These are phyloP conservation scores for Fusarium sulawesiense DNA, from an alignment of 2,329 filamentous ascomycete genomes.

Conservation along the genomic window DNA sequence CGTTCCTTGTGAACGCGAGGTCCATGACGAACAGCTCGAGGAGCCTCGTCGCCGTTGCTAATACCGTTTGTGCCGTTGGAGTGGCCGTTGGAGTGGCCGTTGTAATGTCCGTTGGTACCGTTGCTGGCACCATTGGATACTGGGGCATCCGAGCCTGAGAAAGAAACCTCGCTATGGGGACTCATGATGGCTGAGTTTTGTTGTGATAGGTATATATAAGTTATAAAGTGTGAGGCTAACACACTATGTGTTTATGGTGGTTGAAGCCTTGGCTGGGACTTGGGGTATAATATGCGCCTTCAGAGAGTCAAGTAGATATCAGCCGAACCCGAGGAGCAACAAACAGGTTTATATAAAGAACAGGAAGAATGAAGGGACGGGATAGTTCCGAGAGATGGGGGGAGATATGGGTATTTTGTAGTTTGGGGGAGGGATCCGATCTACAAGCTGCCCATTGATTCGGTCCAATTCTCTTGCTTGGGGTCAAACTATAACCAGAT, in stretches of 20 bases:
- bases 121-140: constrained; percentile 36
- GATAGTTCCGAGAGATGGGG: constrained; percentile 32
- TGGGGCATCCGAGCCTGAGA: constrained; percentile 44
- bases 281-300: constrained; percentile 31
- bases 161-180: constrained; percentile 51
- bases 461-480: constrained; percentile 27
- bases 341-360: constrained; percentile 6
- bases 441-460: constrained; percentile 35
- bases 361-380: constrained; percentile 27
- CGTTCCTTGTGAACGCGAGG: constrained; percentile 42
- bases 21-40: constrained; percentile 32
- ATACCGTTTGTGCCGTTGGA: constrained; percentile 25
- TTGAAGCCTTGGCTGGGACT: constrained; percentile 2
- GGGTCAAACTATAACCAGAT: constrained; percentile 34
- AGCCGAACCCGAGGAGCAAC: background rate
- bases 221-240: constrained; percentile 4
- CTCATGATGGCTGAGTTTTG: constrained; percentile 47
- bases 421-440: constrained; percentile 41
- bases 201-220: constrained; percentile 24
- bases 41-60: constrained; percentile 37
- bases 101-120: constrained; percentile 10
- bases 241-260: constrained; percentile 17
- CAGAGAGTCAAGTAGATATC: constrained; percentile 8
- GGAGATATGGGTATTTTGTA: constrained; percentile 45
- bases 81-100: constrained; percentile 6